Percentiles rank a stretch among this genome's conserved stretches.
These are phyloP conservation scores for Teunomyces pallodes DNA, from an alignment of 805 yeast species.

Conservation along the genomic window DNA sequence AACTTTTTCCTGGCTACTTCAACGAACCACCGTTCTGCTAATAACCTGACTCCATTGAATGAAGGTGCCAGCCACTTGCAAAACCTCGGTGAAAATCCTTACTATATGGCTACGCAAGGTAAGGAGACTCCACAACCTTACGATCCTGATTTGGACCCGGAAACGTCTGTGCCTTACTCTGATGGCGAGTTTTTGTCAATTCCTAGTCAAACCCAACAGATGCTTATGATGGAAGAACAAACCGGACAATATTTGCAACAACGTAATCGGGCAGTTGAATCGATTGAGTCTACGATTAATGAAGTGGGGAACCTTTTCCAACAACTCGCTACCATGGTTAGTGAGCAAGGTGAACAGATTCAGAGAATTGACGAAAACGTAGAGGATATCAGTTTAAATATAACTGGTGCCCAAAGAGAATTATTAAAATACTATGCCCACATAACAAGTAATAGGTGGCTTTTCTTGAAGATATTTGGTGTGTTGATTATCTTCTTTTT, in stretches of 20 bases:
- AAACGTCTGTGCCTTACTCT: constrained; percentile 25
- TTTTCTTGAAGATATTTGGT: constrained; percentile 86
- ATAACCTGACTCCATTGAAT: constrained; percentile 26
- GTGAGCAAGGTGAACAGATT: constrained; percentile 94
- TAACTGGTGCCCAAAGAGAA: constrained; percentile 92
- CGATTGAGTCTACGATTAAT: constrained; percentile 94
- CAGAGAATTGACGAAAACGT: constrained; percentile 95
- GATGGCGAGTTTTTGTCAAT: constrained; percentile 57
- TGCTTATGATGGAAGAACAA: constrained; percentile 77
- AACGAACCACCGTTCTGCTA: constrained; percentile 23
- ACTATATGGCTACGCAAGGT: constrained; percentile 17
- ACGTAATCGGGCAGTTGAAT: constrained; percentile 87
- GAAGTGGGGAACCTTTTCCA: constrained; percentile 94
- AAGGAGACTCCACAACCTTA: constrained; percentile 15
- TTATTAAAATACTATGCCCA: constrained; percentile 84
- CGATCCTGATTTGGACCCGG: constrained; percentile 25
- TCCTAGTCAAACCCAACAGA: constrained; percentile 80
- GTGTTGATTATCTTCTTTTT: constrained; percentile 74
- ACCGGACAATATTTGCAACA: constrained; percentile 72
- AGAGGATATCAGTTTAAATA: constrained; percentile 87
- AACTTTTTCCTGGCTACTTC: constrained; percentile 63
- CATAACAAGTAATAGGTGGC: constrained; percentile 88
- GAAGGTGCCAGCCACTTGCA: constrained; percentile 11
- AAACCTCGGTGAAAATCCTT: constrained; percentile 40
- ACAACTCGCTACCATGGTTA: constrained; percentile 95